Base-by-base conservation (phyloP, 169 alveolate species). In the Plasmodium vinckei region DNA sequence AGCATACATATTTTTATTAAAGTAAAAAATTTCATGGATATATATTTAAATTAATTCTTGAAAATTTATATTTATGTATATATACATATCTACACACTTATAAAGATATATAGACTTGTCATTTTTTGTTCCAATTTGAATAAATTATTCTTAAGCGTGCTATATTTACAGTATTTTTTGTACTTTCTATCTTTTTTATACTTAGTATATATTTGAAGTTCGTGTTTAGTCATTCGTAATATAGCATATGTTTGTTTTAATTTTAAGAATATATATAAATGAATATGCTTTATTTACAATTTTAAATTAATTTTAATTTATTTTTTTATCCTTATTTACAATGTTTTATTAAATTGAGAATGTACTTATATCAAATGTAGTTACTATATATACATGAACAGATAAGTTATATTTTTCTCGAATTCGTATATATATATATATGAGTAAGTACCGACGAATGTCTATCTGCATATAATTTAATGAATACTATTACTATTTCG, bases 101-200 rank as follows among this genome's bases (percentile, higher is more conserved):
- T 33, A 33, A 33, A 33, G 5, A 33, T 27, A 33, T 33, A 33
- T 51, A 51, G 59, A 51, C 59, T 9, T 17, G 13, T 57, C 65
- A 57, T 71, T 71, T 71, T 71, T 42, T 71, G 67, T 42, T 71
- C 13, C 54, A 57, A 42, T 42, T 33, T 51, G 42, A 42, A 53
- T 49, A 60, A 47, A 71, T 42, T 42, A 33, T 17, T 19, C 15
- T 53, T 44, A 44, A 71, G 15, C 19, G 54, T 42, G 54, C 23
- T 12, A 27, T 23, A 13, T 5, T 59, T 27, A 23, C 53, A 23
- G 21, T 44, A 25, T 5, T 42, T 49, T 39, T 25, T 71, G 23
- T 21, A 13, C 54, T 42, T 69, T 69, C 64, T 69, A 17, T 56
- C 25, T 21, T 9, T 19, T 71, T 51, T 60, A 17, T 49, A 53